Base-by-base conservation (phyloP, 2,329 filamentous ascomycete genomes). In the Lasiodiplodia hormozganensis region DNA sequence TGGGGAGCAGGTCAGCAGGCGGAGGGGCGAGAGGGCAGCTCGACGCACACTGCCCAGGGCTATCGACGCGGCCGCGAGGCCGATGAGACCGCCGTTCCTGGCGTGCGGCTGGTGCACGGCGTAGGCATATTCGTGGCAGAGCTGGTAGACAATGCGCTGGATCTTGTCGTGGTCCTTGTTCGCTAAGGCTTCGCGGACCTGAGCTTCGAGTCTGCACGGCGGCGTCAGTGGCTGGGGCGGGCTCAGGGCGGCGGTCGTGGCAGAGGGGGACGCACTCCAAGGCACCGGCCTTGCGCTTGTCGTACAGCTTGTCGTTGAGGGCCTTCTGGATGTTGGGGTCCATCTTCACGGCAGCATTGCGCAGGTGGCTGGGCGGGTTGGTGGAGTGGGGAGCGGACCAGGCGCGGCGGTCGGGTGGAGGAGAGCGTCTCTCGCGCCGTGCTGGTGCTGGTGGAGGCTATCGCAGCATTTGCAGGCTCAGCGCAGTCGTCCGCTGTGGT, bases 121-220 rank as follows among this genome's bases (percentile, higher is more conserved):
- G 80, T 98, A 99, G 62, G 96, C 96, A 83, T 95, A 99, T 74
- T 99, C 96, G 78, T 97, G 94, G 80, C 94, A 97, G 70, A 99
- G 89, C 84, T 99, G 95, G 75, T 97, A 92, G 70, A 99, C 93
- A 68, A 98, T 95, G 75, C 90, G 91, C 73, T 90, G 88, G 73
- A 99, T 94, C 75, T 87, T 88, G 68, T 92, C 89, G 75, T 93
- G 90, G 76, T 98, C 93, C 76, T 91, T 90, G 74, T 85, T 86
- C 58, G 88, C 88, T 70, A 93, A 89, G 31, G 94, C 88, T 77
- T 97, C 93, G 71, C 96, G 91, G 75, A 99, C 96, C 67, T 93
- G 88, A 73, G 91, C 91, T 82, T 99, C 96, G 73, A 99, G 90
- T 74, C 94, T 97, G 76, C 67, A 31, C 28, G 31, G 69, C 34